Evolutionary conservation across 2,329 filamentous ascomycete genomes (phyloP).

Genomic region (Dactylellina parvicollis): DNA sequence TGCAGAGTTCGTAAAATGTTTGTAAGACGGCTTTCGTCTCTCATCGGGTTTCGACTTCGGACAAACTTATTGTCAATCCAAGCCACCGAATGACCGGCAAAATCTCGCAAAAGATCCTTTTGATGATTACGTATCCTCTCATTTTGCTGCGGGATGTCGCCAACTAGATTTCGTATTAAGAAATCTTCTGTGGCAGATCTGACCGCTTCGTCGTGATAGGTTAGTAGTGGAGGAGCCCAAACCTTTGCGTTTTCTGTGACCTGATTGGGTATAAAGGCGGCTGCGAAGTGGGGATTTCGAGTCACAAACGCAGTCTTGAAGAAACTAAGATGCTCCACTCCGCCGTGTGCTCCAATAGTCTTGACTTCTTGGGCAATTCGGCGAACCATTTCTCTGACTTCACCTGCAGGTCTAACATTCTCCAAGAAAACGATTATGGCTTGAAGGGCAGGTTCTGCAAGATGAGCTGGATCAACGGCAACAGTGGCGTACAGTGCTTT

Average conservation of each 20-base stretch:
- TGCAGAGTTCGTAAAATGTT: conserved; percentile 43
- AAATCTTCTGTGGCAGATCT: conserved; percentile 64
- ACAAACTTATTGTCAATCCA: conserved; percentile 52
- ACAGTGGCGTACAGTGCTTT: conserved; percentile 54
- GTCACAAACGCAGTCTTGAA: conserved; percentile 60
- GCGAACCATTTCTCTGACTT: conserved; percentile 58
- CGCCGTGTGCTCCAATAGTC: conserved; percentile 65
- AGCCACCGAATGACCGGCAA: conserved; percentile 20
- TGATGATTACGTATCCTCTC: conserved; percentile 46
- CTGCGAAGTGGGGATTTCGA: conserved; percentile 40
- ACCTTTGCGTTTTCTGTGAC: conserved; percentile 60
- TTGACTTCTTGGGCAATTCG: conserved; percentile 63
- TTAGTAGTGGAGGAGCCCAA: conserved; percentile 67
- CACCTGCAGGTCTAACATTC: conserved; percentile 59
- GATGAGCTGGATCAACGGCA: conserved; percentile 58
- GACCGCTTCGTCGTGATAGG: conserved; percentile 65
- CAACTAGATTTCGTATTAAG: conserved; percentile 31
- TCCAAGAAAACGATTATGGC: conserved; percentile 61
- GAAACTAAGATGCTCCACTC: conserved; percentile 65
- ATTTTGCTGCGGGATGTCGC: conserved; percentile 42
- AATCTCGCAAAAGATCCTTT: conserved; percentile 34
- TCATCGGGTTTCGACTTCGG: conserved; percentile 40
- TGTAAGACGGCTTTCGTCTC: conserved; percentile 43
- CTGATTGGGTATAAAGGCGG: conserved; percentile 35
- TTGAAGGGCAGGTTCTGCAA: conserved; percentile 64